Base-by-base conservation (phyloP, 345 rosid genomes). In the Camelina sativa region DNA sequence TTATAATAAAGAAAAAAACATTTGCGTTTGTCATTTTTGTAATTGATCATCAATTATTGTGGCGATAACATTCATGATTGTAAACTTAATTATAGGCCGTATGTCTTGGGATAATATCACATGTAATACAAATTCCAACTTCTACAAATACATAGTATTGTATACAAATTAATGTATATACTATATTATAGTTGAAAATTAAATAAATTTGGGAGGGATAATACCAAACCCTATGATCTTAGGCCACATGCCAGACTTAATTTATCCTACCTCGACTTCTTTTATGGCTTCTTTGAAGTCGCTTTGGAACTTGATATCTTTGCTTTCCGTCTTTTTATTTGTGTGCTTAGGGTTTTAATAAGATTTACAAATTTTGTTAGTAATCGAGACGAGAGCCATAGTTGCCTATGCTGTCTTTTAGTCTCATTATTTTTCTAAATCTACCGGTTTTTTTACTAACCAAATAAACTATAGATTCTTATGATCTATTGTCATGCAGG, bases 221-320 rank as follows among this genome's bases (percentile, higher is more conserved):
- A 40, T 48, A 23, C 69, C 54, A 62, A 72, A 62, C 34, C 67
- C 61, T 62, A 51, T 51, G 53, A 25, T 58, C 40, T 22, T 38
- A 62, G 61, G 52, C 20, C 52, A 62, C 69, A 51, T 2, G 28
- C 17, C 65, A 43, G 13, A 32, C 55, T 34, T 3, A 12, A 12
- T 56, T 58, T 4, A 32, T 43, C 32, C 19, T 51, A 62, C 51
- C 50, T 23, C 53, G 5, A 20, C 17, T 28, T 57, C 34, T 15
- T 57, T 57, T 55, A 20, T 19, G 32, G 20, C 56, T 4, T 5
- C 37, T 44, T 35, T 25, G 50, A 40, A 72, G 55, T 25, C 1
- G 46, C 69, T 40, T 63, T 53, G 69, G 76, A 63, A 72, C 70
- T 63, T 62, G 70, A 53, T 72, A 12, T 72, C 11, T 35, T 40